Percentiles rank a stretch among this genome's conserved stretches.
These are phyloP conservation scores for Yamadazyma philogaea DNA, from an alignment of 805 yeast genomes.

Conservation along the genomic window DNA sequence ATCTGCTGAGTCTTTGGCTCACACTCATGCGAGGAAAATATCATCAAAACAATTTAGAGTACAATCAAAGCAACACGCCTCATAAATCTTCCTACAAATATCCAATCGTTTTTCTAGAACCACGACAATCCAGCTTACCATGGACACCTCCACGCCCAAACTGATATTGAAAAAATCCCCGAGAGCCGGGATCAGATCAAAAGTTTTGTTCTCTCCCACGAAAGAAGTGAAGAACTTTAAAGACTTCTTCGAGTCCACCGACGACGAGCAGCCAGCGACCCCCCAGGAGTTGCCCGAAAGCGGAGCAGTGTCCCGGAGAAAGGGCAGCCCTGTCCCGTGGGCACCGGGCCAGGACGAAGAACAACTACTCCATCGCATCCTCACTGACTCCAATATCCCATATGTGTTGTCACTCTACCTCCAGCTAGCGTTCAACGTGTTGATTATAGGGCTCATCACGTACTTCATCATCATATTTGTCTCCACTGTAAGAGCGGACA, in stretches of 20 bases:
- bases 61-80: not conserved
- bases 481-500: slow-evolving; percentile 61
- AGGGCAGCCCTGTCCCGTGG: slow-evolving; percentile 1
- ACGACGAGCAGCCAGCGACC: slow-evolving; percentile 6
- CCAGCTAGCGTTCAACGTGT: slow-evolving; percentile 58
- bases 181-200: slow-evolving; percentile 9
- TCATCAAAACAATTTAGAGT: not conserved
- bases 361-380: slow-evolving; percentile 5
- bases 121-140: not conserved
- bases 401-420: slow-evolving; percentile 58
- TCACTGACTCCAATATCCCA: slow-evolving; percentile 49
- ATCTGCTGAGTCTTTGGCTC: slow-evolving; percentile 6
- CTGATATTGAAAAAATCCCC: slow-evolving; percentile 11
- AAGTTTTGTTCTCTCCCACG: slow-evolving; percentile 35
- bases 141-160: slow-evolving; percentile 15
- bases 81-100: not conserved
- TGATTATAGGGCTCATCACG: slow-evolving; percentile 48
- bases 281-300: not conserved
- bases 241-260: slow-evolving; percentile 16
- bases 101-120: not conserved
- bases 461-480: slow-evolving; percentile 52
- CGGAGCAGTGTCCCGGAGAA: not conserved
- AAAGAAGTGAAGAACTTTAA: slow-evolving; percentile 22
- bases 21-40: slow-evolving; percentile 3
- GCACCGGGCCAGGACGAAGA: slow-evolving; percentile 4